Evolutionary conservation across 225 moss, liverwort and hornwort genomes (phyloP), one percentile per base, ranked within the genome.

Genomic region (Lunularia cruciata): DNA sequence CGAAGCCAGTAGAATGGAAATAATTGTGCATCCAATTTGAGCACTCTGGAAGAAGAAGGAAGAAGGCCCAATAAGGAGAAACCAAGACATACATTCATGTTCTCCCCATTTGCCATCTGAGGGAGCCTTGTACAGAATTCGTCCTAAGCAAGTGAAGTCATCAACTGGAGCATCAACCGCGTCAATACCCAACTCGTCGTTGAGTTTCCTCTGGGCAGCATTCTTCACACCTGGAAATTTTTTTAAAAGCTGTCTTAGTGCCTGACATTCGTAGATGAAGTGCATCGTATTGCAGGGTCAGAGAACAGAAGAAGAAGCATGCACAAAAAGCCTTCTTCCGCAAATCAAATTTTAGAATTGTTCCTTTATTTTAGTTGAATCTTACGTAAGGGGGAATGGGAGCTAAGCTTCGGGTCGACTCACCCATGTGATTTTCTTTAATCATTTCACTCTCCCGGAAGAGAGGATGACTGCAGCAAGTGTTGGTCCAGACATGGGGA

Each of bases 41-140:
- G n/a, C n/a, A n/a, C n/a, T n/a, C n/a, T n/a, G n/a, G n/a, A n/a
- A n/a, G n/a, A n/a, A n/a, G n/a, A n/a, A n/a, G n/a, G n/a, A n/a
- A 25, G 30, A 32, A 4, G 33, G 12, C 5, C 15, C 57, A 31
- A 2, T 57, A 19, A 57, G 3, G 16, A 15, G 31, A 27, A 32
- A 1, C 22, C 3, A 40, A 25, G 22, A 76, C 79, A 8, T 81
- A 96, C 96, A 42, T 88, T 98, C 96, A 77, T 98, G 96, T 67
- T 98, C 96, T 77, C 96, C 96, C 96, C 93, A 93, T 71, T 98
- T 93, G 55, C 90, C 91, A 78, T 98, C 89, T 19, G 96, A 98
- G 27, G 93, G 81, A 75, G 96, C 93, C 74, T 98, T 98, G 79
- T 98, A 98, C 60, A 81, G 82, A 65, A 98, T 98, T 66, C 93